These are phyloP conservation scores for Veloporphyrellus conicus DNA, from an alignment of 1,284 basidiomycete species.

Conservation along the genomic window DNA sequence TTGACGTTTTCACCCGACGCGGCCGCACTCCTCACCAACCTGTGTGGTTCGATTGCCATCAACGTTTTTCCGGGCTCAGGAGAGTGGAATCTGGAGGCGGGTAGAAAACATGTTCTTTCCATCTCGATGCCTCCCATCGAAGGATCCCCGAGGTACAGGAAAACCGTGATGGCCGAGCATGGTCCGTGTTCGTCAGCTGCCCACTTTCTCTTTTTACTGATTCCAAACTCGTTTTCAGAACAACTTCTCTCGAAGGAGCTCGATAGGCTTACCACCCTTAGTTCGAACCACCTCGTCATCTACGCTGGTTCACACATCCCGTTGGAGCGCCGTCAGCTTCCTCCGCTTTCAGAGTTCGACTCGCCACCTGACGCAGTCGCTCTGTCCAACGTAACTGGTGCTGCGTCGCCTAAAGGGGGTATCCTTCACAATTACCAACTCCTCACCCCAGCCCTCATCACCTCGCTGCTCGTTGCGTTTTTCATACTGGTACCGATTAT, in stretches of 20 bases:
- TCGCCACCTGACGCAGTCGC: conserved; percentile 19
- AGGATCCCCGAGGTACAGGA: conserved; percentile 40
- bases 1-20: conserved; percentile 31
- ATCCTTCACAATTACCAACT: conserved; percentile 73
- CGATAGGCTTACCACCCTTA: conserved; percentile 42
- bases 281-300: conserved; percentile 60
- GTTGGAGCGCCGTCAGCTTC: conserved; percentile 39
- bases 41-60: conserved; percentile 49
- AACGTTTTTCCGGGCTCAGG: conserved; percentile 38
- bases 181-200: conserved; percentile 40
- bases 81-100: conserved; percentile 33
- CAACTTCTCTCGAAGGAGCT: conserved; percentile 46
- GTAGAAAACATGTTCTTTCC: conserved; percentile 53
- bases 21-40: conserved; percentile 42
- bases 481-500: conserved; percentile 71
- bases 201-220: neutral
- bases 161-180: conserved; percentile 44
- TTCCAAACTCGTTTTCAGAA: conserved; percentile 29
- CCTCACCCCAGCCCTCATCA: conserved; percentile 77
- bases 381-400: conserved; percentile 30
- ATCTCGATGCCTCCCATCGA: conserved; percentile 52
- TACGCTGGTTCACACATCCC: conserved; percentile 52
- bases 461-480: conserved; percentile 61
- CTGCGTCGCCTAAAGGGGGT: conserved; percentile 42
- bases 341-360: conserved; percentile 23